Percentiles rank a stretch among this genome's conserved stretches.
phyloP scores from a whole-genome alignment of 2,329 filamentous ascomycete species.

The Penicillium vulpinum region DNA sequence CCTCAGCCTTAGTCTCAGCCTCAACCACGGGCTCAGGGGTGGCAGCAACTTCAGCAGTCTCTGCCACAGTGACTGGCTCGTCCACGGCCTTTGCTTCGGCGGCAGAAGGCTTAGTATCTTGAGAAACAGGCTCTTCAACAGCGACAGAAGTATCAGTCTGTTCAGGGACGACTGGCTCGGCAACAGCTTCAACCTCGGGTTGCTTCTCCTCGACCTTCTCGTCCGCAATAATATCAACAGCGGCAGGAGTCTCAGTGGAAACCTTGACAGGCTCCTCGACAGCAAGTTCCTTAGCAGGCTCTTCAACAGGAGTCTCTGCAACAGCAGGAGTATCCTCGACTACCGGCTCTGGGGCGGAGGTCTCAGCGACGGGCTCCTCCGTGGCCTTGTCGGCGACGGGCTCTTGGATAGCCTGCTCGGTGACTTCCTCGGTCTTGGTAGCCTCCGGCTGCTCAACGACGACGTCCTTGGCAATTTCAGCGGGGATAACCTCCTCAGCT shows the following conservation, averaged over 20 bases:
- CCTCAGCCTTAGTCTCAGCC: not conserved
- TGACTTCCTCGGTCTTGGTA: conserved; percentile 3
- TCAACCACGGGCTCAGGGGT: conserved; percentile 5
- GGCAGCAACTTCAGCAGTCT: conserved; percentile 5
- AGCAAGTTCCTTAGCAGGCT: conserved; percentile 3
- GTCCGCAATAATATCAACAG: conserved; percentile 1
- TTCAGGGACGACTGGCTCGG: conserved; percentile 5
- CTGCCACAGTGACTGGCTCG: not conserved
- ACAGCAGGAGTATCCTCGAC: not conserved
- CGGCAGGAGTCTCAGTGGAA: conserved; percentile 3
- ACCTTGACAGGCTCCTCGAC: not conserved
- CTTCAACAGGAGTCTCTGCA: conserved; percentile 6
- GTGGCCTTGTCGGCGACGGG: conserved; percentile 4
- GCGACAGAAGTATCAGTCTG: conserved; percentile 5
- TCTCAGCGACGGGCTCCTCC: conserved; percentile 5
- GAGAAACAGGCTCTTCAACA: conserved; percentile 8
- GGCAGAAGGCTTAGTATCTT: not conserved
- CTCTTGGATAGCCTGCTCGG: conserved; percentile 6
- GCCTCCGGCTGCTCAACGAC: conserved; percentile 4
- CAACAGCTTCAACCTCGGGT: conserved; percentile 1
- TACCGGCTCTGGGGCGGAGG: not conserved
- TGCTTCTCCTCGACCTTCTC: conserved; percentile 10
- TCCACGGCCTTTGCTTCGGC: conserved; percentile 1
- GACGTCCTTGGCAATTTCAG: not conserved
- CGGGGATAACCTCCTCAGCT: not conserved